Conservation (phyloP, 768 basidiomycete species). For the Mycena belliarum region DNA sequence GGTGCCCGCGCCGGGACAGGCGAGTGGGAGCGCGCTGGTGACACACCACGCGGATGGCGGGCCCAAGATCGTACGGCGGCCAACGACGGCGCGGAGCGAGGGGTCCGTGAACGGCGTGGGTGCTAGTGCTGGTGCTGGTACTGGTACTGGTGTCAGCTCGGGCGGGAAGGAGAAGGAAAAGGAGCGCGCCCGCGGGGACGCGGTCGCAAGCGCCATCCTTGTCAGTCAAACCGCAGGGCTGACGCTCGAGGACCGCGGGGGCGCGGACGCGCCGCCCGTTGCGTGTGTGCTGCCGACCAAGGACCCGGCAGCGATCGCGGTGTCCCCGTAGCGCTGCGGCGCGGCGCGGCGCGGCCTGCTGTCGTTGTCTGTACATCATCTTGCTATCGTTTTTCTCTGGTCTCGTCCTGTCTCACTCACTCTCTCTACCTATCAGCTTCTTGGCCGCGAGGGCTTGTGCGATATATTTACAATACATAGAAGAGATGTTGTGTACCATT, state of each 20-base stretch:
- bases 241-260: constrained; percentile 13
- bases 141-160: background rate
- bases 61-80: constrained; percentile 13
- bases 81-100: constrained; percentile 7
- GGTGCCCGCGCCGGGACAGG: constrained; percentile 23
- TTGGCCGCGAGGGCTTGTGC: constrained; percentile 3
- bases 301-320: constrained; percentile 8
- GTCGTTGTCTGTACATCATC: constrained; percentile 2
- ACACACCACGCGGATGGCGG: background rate
- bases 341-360: background rate
- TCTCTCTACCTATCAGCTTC: background rate
- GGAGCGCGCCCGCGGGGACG: constrained; percentile 10
- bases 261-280: background rate
- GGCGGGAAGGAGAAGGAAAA: constrained; percentile 7
- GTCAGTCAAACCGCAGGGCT: constrained; percentile 18
- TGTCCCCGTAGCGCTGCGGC: background rate
- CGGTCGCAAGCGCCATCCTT: constrained; percentile 13
- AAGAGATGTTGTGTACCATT: constrained; percentile 5
- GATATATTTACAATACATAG: constrained; percentile 11
- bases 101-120: background rate
- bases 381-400: constrained; percentile 16
- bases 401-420: background rate
- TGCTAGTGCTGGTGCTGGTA: background rate
- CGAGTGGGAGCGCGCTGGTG: constrained; percentile 26
- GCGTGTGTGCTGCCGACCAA: constrained; percentile 3